Conservation (phyloP, 176 grass and related monocot species). For the Aegilops tauschii region DNA sequence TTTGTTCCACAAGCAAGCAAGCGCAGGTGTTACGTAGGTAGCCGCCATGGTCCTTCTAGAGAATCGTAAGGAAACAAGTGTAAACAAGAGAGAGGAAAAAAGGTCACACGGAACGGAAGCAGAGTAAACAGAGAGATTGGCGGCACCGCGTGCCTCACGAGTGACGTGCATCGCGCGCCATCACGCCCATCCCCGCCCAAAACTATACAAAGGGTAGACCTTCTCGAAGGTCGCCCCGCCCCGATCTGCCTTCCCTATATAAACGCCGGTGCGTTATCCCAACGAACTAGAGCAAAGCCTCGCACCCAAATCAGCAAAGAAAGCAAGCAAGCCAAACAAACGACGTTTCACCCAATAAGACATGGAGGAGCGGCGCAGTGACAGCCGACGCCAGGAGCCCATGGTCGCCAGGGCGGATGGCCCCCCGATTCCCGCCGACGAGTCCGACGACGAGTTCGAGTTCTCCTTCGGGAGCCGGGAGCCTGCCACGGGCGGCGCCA, state of each 20-base stretch:
- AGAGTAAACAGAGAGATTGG: background rate
- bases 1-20: constrained; percentile 52
- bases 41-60: background rate
- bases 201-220: background rate
- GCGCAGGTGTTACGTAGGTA: background rate
- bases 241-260: constrained; percentile 14
- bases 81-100: background rate
- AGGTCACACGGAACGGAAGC: background rate
- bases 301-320: background rate
- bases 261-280: background rate
- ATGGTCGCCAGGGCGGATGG: background rate
- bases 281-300: constrained; percentile 1
- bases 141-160: constrained; percentile 21
- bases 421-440: background rate
- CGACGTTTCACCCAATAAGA: background rate
- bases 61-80: background rate
- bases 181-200: background rate
- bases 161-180: constrained; percentile 27
- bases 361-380: background rate
- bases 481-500: background rate
- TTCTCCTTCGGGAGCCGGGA: constrained; percentile 62
- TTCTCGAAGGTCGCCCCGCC: constrained; percentile 14
- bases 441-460: constrained; percentile 60
- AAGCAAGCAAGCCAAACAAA: no score
- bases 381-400: background rate